Base-by-base conservation (phyloP, 495 filamentous ascomycete genomes). In the Aspergillus affinis region DNA sequence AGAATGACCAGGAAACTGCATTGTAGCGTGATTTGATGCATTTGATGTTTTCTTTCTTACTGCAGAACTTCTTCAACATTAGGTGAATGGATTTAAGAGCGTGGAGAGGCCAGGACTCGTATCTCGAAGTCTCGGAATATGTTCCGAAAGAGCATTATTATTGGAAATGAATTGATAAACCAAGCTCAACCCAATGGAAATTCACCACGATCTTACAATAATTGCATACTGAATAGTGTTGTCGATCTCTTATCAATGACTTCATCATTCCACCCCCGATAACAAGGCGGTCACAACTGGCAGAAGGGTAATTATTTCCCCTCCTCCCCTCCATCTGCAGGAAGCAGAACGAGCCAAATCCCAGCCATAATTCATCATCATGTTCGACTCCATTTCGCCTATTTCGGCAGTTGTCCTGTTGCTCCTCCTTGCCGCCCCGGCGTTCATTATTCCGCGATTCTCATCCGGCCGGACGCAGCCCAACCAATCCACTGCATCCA, bases 331-430 rank as follows among this genome's bases (percentile, higher is more conserved):
- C 30, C 30, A 32, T 32, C 6, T 26, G 23, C 23, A 26, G 23
- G 23, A 26, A 32, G 3, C 7, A 32, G 7, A 32, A 1, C 10
- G 10, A 32, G 30, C 30, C 2, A 32, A 32, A 32, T 1, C 7
- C 30, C 3, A 8, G 1, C 12, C 36, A 41, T 13, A 6, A n/a
- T 2, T 23, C 12, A 26, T 20, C n/a, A 57, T 23, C 21, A 57
- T 57, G 55, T 13, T 48, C 36, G 55, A 51, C n/a, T 49, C 47
- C 18, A 55, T 30, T 51, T 26, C 47, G 30, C 17, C 41, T 6
- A 19, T 50, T 30, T 9, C 41, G 36, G 21, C 53, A 27, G 15
- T 55, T 32, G 27, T 61, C 1, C 17, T 51, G 4, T 4, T 55
- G 21, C 46, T 61, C 19, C 30, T 57, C 19, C 4, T 50, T 0